These are phyloP conservation scores for Globisporangium solare DNA, from an alignment of 352 stramenopile genomes.

Conservation along the genomic window DNA sequence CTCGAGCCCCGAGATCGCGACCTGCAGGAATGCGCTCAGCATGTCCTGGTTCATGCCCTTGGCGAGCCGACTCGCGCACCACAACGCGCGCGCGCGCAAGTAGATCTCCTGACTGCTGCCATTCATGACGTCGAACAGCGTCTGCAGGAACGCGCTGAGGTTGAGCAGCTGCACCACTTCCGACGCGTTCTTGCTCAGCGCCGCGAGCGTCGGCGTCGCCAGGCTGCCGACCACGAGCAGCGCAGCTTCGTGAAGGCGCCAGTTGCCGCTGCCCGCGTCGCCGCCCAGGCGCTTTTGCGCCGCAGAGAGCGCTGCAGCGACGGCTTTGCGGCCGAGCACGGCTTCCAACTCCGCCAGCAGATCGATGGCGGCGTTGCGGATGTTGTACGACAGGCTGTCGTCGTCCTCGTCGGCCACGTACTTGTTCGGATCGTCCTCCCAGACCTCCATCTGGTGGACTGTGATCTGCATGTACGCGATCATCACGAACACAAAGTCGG, in stretches of 20 bases:
- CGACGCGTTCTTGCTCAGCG: constrained; percentile 43
- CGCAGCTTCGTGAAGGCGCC: constrained; percentile 71
- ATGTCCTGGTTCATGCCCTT: constrained; percentile 70
- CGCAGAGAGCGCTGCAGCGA: constrained; percentile 47
- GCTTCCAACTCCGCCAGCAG: constrained; percentile 59
- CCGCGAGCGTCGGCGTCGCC: constrained; percentile 49
- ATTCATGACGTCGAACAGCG: constrained; percentile 78
- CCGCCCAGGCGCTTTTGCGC: constrained; percentile 64
- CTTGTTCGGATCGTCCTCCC: constrained; percentile 79
- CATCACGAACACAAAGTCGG: constrained; percentile 73
- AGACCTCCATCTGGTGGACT: constrained; percentile 61
- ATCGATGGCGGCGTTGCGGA: constrained; percentile 67
- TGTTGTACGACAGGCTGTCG: constrained; percentile 73
- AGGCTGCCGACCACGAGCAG: constrained; percentile 67
- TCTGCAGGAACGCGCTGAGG: constrained; percentile 60
- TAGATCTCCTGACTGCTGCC: constrained; percentile 59
- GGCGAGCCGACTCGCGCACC: constrained; percentile 72
- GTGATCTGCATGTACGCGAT: constrained; percentile 86
- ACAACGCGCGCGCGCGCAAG: constrained; percentile 68
- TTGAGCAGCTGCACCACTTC: constrained; percentile 51
- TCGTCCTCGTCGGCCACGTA: constrained; percentile 85
- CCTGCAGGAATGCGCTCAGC: constrained; percentile 63
- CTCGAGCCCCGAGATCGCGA: constrained; percentile 71
- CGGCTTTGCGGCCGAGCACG: constrained; percentile 57
- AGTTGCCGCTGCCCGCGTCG: constrained; percentile 32